Evolutionary conservation across 208 protist species (phyloP), one percentile per base, ranked within the genome.

Genomic region (Trypanosoma theileri): DNA sequence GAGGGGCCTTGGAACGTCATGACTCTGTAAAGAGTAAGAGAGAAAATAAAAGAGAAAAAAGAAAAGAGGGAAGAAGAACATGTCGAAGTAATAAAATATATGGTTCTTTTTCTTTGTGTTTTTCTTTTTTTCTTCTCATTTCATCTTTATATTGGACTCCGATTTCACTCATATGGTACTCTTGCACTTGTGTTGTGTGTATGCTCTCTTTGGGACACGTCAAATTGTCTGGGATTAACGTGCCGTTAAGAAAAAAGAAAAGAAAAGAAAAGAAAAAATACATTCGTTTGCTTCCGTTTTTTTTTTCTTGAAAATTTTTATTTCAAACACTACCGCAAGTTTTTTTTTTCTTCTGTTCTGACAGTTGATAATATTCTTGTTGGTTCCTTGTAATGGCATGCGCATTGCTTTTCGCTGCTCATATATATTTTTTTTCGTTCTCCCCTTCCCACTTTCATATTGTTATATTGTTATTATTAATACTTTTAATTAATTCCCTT

Each of bases 1-100:
- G 63, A 69, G 8, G 70, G 70, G 1, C 70, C 70, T 10, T 75
- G 70, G 70, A 19, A 44, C 24, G 58, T 75, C 46, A 59, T 64
- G n/a, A 46, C 69, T 21, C 28, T 75, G 10, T 75, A 31, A 31
- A 16, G 2, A 35, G 8, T 2, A 26, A 35, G 52, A 26, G 52
- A 17, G 12, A 55, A 21, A 21, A 48, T 21, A 51, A 48, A 42
- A 17, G 24, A 6, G 11, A 26, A 12, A 17, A 63, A 63, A 31
- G 22, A 31, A 52, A 31, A 51, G 24, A 7, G 8, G 42, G 41
- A 45, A 51, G 14, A 21, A 21, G 13, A 35, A 11, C 6, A 35
- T 6, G 6, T 35, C 6, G 28, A 8, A 35, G 28, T 35, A 6
- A 6, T 35, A 35, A 35, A 35, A 35, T 35, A 35, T 35, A 6